Evolutionary conservation across 345 rosid species (phyloP).

Genomic region (Balakata baccata): DNA sequence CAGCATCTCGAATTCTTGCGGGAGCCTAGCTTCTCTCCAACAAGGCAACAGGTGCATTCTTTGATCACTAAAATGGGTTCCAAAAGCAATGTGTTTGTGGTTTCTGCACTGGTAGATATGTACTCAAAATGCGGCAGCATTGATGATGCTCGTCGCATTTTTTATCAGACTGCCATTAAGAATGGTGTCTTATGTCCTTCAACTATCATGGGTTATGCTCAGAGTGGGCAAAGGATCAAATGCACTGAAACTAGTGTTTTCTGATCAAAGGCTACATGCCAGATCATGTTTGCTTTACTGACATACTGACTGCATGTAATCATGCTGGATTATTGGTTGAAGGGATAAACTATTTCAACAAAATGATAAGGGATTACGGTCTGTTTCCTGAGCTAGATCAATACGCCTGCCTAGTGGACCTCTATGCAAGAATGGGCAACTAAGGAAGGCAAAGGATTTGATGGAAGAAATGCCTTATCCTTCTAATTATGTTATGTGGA

Average conservation of each 20-base stretch:
- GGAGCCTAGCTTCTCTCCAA: conserved; percentile 10
- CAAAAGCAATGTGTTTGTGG: conserved; percentile 20
- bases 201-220: conserved; percentile 28
- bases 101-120: conserved; percentile 26
- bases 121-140: conserved; percentile 30
- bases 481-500: conserved; percentile 22
- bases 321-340: conserved; percentile 25
- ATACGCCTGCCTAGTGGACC: conserved; percentile 28
- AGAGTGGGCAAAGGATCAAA: conserved; percentile 20
- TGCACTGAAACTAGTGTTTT: conserved; percentile 21
- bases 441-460: conserved; percentile 25
- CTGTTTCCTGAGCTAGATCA: conserved; percentile 22
- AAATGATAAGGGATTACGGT: conserved; percentile 20
- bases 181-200: conserved; percentile 31
- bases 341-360: conserved; percentile 20
- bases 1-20: conserved; percentile 23
- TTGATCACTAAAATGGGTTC: conserved; percentile 24
- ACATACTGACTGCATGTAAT: conserved; percentile 25
- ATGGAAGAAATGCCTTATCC: conserved; percentile 25
- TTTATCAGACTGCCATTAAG: conserved; percentile 16
- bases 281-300: conserved; percentile 23
- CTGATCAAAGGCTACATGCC: conserved; percentile 12
- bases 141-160: conserved; percentile 16
- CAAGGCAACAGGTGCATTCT: conserved; percentile 28
- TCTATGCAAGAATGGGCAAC: conserved; percentile 25